Base-by-base conservation (phyloP, 106 monocot species). In the Gastrodia elata region DNA sequence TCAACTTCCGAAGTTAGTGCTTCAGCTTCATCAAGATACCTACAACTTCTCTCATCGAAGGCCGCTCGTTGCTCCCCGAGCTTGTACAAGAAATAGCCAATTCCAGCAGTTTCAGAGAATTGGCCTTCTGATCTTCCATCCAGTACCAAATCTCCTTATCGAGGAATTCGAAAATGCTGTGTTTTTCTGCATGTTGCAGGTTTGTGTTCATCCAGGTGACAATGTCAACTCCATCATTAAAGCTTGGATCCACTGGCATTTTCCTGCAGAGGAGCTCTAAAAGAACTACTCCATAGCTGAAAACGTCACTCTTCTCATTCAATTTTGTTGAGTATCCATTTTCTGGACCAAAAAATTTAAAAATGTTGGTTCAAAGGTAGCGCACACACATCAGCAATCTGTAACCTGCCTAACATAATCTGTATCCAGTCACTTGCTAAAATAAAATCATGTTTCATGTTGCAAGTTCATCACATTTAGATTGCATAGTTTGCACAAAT, bases 1-100 rank as follows among this genome's bases (percentile, higher is more conserved):
- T n/a, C n/a, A n/a, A n/a, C n/a, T n/a, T n/a, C n/a, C n/a, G n/a
- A n/a, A n/a, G 20, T 25, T 48, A 72, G 48, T 35, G 34, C 18
- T 71, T 40, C 26, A 91, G 15, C 72, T 83, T 85, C 13, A 83
- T 22, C 39, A 92, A 76, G 38, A 20, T 56, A 8, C 70, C 58
- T n/a, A 88, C 88, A 15, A 91, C 76, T 44, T 88, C 82, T 75
- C 91, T 88, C 92, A 89, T 92, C 30, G 88, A 80, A 5, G 92
- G 88, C 38, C 92, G 86, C 74, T 72, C 76, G 10, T 88, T 75
- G 56, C 70, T 78, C 68, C 73, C 74, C 18, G 76, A 34, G 37
- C 75, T 67, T 58, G 91, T 86, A 46, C 91, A 92, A 24, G 76
- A 82, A 10, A 84, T 70, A 39, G 87, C 92, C 56, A 89, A 77